Conservation (phyloP, 768 basidiomycete genomes). For the Amanita exitialis region DNA sequence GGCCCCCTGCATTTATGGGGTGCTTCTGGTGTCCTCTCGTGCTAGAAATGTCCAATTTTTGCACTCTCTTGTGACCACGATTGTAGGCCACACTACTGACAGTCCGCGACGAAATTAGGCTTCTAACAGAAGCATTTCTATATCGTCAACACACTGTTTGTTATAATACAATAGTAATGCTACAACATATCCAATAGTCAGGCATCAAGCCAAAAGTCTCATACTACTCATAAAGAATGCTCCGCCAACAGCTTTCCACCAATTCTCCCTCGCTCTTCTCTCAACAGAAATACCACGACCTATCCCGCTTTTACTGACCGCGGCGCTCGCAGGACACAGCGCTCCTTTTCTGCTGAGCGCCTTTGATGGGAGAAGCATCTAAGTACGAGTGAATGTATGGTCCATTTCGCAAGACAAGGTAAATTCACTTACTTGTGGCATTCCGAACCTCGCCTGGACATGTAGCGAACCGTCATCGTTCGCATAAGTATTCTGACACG, state of each 20-base stretch:
- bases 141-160: too few species aligned
- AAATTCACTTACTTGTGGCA: slow-evolving; percentile 27
- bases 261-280: background rate
- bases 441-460: slow-evolving; percentile 28
- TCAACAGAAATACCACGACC: background rate
- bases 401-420: background rate
- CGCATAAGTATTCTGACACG: slow-evolving; percentile 29
- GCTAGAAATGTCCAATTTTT: too few species aligned
- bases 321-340: slow-evolving; percentile 7
- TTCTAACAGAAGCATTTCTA: too few species aligned
- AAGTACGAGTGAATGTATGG: background rate
- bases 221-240: background rate
- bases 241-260: background rate
- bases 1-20: too few species aligned
- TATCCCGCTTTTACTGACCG: background rate
- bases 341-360: slow-evolving; percentile 12
- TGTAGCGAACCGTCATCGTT: slow-evolving; percentile 30
- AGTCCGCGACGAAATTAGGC: too few species aligned
- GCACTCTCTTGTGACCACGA: too few species aligned
- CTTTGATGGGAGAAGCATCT: slow-evolving; percentile 16
- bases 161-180: background rate
- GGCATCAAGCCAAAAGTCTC: background rate
- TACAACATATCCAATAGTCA: background rate
- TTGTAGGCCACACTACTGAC: too few species aligned
- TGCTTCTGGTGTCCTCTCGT: too few species aligned